phyloP scores from a whole-genome alignment of 2,329 filamentous ascomycete species.

The Elsinoe necatrix region DNA sequence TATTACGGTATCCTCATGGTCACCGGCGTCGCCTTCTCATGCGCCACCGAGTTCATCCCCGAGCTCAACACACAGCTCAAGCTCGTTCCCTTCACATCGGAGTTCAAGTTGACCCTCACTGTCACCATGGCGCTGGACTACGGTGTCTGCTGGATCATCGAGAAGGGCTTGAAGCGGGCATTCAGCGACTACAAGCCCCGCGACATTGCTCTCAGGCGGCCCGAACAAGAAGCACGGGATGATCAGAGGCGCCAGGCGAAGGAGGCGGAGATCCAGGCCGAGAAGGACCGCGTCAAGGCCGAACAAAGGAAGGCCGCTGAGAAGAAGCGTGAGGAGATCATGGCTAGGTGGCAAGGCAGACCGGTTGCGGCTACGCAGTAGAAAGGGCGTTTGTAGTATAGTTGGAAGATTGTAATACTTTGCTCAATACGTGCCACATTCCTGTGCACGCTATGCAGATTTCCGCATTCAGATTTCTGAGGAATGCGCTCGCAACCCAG shows the following conservation, averaged over 20 bases:
- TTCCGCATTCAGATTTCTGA: too few species aligned
- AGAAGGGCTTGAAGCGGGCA: constrained; percentile 70
- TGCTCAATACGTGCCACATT: too few species aligned
- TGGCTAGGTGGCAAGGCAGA: constrained; percentile 5
- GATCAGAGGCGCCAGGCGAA: constrained; percentile 51
- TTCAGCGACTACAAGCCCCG: constrained; percentile 92
- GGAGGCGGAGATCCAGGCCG: constrained; percentile 28
- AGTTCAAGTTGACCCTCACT: constrained; percentile 86
- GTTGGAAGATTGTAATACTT: neutral
- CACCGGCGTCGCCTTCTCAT: constrained; percentile 82
- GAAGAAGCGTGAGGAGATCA: constrained; percentile 8
- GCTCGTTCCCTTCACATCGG: constrained; percentile 77
- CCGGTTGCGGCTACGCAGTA: neutral
- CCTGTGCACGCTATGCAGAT: too few species aligned
- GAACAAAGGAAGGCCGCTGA: constrained; percentile 1
- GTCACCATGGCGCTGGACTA: constrained; percentile 82
- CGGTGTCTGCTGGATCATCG: constrained; percentile 74
- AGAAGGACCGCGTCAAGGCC: constrained; percentile 21
- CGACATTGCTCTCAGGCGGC: constrained; percentile 79
- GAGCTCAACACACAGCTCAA: constrained; percentile 91
- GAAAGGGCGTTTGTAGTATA: neutral
- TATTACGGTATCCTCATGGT: constrained; percentile 93
- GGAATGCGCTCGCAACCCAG: too few species aligned
- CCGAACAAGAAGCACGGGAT: constrained; percentile 78
- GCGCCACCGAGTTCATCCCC: constrained; percentile 88